Percentiles rank a stretch among this genome's conserved stretches.
These are phyloP conservation scores for Leccinum fallax DNA, from an alignment of 1,284 basidiomycete species.

Conservation along the genomic window DNA sequence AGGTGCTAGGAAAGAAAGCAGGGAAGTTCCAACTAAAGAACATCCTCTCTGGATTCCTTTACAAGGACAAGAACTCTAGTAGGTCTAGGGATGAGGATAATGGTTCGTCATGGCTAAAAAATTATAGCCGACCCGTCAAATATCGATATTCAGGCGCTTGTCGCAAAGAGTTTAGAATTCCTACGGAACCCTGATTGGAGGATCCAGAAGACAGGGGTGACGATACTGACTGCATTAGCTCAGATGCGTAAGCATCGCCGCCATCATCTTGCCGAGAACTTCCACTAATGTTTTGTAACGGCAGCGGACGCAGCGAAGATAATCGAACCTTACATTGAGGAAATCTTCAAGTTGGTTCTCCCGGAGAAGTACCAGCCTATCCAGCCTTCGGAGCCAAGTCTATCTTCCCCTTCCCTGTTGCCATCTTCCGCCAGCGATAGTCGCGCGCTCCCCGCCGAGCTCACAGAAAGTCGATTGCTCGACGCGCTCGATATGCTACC, in stretches of 20 bases:
- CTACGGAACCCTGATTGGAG: conserved; percentile 15
- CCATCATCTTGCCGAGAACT: background rate
- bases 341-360: conserved; percentile 24
- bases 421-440: background rate
- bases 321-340: conserved; percentile 11
- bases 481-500: background rate
- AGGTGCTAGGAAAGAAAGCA: conserved; percentile 23
- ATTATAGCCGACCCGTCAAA: conserved; percentile 8
- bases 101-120: background rate
- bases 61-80: conserved; percentile 25
- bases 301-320: conserved; percentile 18
- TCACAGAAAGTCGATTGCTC: background rate
- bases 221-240: conserved; percentile 24
- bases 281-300: background rate
- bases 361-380: conserved; percentile 11
- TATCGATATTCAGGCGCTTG: conserved; percentile 12
- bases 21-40: conserved; percentile 14
- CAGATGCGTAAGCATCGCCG: conserved; percentile 18
- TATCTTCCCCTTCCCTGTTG: background rate
- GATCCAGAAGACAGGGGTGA: conserved; percentile 27
- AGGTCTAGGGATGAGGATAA: background rate
- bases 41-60: conserved; percentile 24
- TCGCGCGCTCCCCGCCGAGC: background rate
- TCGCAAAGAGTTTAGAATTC: conserved; percentile 13
- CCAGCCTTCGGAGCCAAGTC: background rate